Percentiles rank a stretch among this genome's conserved stretches.
Conservation (phyloP, 805 yeast species). For the Yarrowia divulgata region DNA sequence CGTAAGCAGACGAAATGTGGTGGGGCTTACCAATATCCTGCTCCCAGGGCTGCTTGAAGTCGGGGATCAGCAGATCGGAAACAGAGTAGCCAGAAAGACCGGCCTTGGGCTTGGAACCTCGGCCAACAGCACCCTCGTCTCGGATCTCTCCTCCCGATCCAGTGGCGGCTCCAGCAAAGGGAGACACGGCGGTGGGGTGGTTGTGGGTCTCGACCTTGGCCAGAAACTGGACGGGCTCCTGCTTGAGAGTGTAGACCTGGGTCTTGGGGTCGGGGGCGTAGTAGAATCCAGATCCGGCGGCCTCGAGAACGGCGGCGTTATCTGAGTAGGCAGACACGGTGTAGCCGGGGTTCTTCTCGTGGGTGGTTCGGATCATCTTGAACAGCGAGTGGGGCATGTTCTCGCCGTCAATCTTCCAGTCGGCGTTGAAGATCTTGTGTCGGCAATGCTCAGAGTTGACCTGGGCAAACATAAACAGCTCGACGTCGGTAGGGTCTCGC, state of each 20-base stretch:
- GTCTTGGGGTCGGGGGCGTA: constrained; percentile 77
- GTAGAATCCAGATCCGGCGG: constrained; percentile 71
- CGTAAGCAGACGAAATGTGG: constrained; percentile 91
- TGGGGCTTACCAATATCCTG: constrained; percentile 84
- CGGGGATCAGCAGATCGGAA: constrained; percentile 88
- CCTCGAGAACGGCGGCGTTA: constrained; percentile 92
- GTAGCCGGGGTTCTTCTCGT: constrained; percentile 74
- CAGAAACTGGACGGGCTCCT: constrained; percentile 84
- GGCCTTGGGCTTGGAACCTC: constrained; percentile 97
- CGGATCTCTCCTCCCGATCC: constrained; percentile 99
- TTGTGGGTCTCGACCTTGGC: constrained; percentile 98
- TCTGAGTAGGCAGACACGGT: constrained; percentile 96
- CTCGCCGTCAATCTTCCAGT: constrained; percentile 92
- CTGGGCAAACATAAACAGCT: constrained; percentile 98
- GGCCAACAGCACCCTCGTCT: constrained; percentile 99
- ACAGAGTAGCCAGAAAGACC: constrained; percentile 94
- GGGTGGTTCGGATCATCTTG: constrained; percentile 96
- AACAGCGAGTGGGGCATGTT: constrained; percentile 77
- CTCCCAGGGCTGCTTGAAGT: constrained; percentile 94
- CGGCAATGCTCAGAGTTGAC: constrained; percentile 99
- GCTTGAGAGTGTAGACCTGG: constrained; percentile 73
- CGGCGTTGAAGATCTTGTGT: constrained; percentile 98
- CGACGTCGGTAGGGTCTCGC: constrained; percentile 97
- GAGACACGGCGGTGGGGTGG: constrained; percentile 99
- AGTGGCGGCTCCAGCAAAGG: constrained; percentile 99